Conservation (phyloP, 768 basidiomycete species). For the Pulveroboletus sp. region DNA sequence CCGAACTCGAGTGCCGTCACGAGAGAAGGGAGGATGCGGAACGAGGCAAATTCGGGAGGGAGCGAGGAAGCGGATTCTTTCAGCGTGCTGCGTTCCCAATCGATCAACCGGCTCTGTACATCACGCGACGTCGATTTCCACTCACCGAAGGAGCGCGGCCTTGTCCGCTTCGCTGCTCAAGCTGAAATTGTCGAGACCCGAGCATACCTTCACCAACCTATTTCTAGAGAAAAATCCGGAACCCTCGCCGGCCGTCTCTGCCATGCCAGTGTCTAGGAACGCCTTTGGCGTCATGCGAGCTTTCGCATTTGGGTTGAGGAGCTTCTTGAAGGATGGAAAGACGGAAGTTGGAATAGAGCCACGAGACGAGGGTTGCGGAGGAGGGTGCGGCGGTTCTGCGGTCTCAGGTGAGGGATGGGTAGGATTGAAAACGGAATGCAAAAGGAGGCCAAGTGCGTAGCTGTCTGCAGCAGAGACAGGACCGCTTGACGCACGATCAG, state of each 20-base stretch:
- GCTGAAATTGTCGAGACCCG: slow-evolving; percentile 81
- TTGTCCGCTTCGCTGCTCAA: slow-evolving; percentile 82
- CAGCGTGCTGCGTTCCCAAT: slow-evolving; percentile 50
- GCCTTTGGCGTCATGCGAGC: slow-evolving; percentile 68
- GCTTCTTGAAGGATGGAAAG: slow-evolving; percentile 79
- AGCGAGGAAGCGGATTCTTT: slow-evolving; percentile 78
- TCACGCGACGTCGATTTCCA: background rate
- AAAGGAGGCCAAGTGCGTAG: slow-evolving; percentile 83
- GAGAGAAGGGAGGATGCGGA: slow-evolving; percentile 86
- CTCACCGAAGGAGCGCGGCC: slow-evolving; percentile 60
- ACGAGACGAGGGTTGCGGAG: slow-evolving; percentile 69
- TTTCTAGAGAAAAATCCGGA: slow-evolving; percentile 82
- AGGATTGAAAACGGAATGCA: slow-evolving; percentile 88
- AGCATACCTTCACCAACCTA: slow-evolving; percentile 77
- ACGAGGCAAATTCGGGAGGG: slow-evolving; percentile 79
- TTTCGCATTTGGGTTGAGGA: slow-evolving; percentile 87
- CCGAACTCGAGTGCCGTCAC: slow-evolving; percentile 74
- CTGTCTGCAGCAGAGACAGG: slow-evolving; percentile 70
- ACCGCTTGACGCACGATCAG: slow-evolving; percentile 30
- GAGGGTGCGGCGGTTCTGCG: slow-evolving; percentile 67
- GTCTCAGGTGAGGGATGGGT: slow-evolving; percentile 66
- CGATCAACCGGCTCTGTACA: background rate
- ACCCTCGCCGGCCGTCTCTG: slow-evolving; percentile 50
- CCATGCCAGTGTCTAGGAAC: slow-evolving; percentile 81
- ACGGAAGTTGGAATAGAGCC: slow-evolving; percentile 71